Conservation (phyloP, 331 rosid species). For the Quercus phellos region DNA sequence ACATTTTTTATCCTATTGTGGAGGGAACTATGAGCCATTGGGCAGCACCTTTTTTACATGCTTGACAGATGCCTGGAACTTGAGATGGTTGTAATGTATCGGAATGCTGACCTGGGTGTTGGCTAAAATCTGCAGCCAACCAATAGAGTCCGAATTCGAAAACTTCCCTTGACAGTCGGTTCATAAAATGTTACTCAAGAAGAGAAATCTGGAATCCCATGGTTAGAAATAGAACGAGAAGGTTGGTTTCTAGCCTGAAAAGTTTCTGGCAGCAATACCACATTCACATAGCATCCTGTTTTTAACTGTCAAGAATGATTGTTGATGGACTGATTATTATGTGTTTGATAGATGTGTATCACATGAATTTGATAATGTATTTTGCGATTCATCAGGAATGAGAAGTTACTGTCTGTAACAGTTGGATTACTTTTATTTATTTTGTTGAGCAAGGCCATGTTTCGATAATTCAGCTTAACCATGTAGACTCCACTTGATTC, state of each 20-base stretch:
- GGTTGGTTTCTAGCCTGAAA: constrained; percentile 21
- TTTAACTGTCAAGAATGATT: constrained; percentile 17
- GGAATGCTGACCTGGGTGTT: constrained; percentile 20
- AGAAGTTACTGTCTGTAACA: constrained; percentile 16
- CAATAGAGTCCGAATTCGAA: background rate
- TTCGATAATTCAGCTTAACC: background rate
- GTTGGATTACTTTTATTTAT: constrained; percentile 5
- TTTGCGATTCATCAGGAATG: constrained; percentile 29
- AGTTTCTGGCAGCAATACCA: constrained; percentile 16
- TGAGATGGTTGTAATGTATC: constrained; percentile 11
- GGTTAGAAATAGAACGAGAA: constrained; percentile 7
- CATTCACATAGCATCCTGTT: constrained; percentile 14
- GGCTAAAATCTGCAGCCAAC: constrained; percentile 23
- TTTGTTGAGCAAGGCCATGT: constrained; percentile 13
- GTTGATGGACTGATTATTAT: constrained; percentile 21
- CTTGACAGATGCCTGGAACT: constrained; percentile 24
- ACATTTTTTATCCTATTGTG: constrained; percentile 17
- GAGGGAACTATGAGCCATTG: constrained; percentile 27
- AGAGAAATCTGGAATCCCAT: constrained; percentile 11
- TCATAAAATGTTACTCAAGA: constrained; percentile 5
- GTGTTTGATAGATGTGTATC: constrained; percentile 25
- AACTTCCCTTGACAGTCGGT: background rate
- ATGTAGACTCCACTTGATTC: background rate
- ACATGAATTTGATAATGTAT: constrained; percentile 27
- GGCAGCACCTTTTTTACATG: constrained; percentile 24